Base-by-base conservation (phyloP, 176 grass and related monocot species). In the Carex scoparia region DNA sequence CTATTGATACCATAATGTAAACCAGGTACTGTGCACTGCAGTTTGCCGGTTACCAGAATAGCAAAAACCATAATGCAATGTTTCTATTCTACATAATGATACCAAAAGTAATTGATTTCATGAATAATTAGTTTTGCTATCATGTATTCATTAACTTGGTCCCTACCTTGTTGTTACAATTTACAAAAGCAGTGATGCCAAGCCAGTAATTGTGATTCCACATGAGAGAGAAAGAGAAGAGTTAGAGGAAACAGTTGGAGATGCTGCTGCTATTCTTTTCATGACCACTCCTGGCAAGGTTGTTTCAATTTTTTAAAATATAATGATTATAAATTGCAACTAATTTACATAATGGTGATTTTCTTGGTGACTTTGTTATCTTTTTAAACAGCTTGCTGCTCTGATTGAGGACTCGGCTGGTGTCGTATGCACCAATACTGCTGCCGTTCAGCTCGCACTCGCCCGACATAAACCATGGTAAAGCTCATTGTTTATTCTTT, bases 191-290 rank as follows among this genome's bases (percentile, higher is more conserved):
- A 90, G 65, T 64, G 89, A 80, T 11, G 40, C 88, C 35, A 94
- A 87, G 89, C 95, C 89, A 73, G 87, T 98, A 66, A 94, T 98
- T 67, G 95, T 98, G 83, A 95, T 98, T 82, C 93, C 93, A 42
- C 91, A 98, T 86, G 91, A 98, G 88, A 98, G 85, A 86, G 91
- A 95, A 86, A 91, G 93, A 18, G 95, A 98, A 28, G 91, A 98
- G 23, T 31, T 98, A 38, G 80, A 92, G 85, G 95, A 95, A 57
- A 53, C 79, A 7, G 87, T 92, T 10, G 91, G 89, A 0, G 81
- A 98, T 30, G 89, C 94, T 16, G 61, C 93, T 31, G 73, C 28
- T 83, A 84, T 95, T 79, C 1, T 95, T 63, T 94, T 98, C 87
- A 90, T 94, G 68, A 98, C 93, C 66, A 98, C 96, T 10, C 96